A percentile compares a stretch with the other conserved stretches of the same genome.
phyloP scores from a whole-genome alignment of 2,329 filamentous ascomycete species.

The Phyllosticta citribraziliensis region DNA sequence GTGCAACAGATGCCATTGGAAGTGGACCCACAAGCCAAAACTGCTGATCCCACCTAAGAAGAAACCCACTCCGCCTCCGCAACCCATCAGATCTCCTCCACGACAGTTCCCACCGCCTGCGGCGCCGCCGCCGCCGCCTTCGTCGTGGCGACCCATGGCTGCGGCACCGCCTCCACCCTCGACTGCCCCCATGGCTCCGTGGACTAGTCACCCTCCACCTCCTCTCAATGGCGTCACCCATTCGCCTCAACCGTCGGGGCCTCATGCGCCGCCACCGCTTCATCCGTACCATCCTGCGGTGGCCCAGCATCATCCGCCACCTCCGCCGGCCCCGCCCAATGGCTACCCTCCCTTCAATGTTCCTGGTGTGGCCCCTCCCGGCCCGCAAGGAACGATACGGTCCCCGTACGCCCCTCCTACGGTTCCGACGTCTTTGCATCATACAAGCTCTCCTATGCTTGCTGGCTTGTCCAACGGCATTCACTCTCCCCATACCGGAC shows the following conservation, averaged over 20 bases:
- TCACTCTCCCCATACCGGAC: slow-evolving; percentile 14
- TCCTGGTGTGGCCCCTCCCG: slow-evolving; percentile 20
- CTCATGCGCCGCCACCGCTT: slow-evolving; percentile 14
- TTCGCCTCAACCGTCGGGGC: slow-evolving; percentile 17
- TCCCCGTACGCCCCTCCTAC: slow-evolving; percentile 21
- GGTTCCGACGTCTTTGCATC: slow-evolving; percentile 20
- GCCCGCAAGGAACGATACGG: slow-evolving; percentile 17
- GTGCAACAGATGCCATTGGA: slow-evolving; percentile 42
- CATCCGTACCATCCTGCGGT: slow-evolving; percentile 19
- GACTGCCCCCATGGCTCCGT: slow-evolving; percentile 20
- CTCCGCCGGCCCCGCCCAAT: slow-evolving; percentile 13
- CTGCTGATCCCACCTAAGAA: slow-evolving; percentile 20
- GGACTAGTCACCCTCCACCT: slow-evolving; percentile 16
- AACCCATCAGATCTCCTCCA: slow-evolving; percentile 18
- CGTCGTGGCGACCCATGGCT: slow-evolving; percentile 17
- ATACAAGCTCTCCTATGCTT: slow-evolving; percentile 22
- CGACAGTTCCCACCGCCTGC: slow-evolving; percentile 21
- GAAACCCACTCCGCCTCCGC: slow-evolving; percentile 15
- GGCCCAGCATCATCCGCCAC: slow-evolving; percentile 20
- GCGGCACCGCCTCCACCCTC: slow-evolving; percentile 16
- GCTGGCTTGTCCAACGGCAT: slow-evolving; percentile 11
- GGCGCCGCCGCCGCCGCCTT: slow-evolving; percentile 12
- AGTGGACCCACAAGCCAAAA: slow-evolving; percentile 29
- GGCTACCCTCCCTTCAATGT: slow-evolving; percentile 26
- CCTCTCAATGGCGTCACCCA: slow-evolving; percentile 23